A percentile compares a stretch with the other conserved stretches of the same genome.
Evolutionary conservation across 1,284 basidiomycete species (phyloP).

Genomic region (Mycosarcoma mackinlayi): DNA sequence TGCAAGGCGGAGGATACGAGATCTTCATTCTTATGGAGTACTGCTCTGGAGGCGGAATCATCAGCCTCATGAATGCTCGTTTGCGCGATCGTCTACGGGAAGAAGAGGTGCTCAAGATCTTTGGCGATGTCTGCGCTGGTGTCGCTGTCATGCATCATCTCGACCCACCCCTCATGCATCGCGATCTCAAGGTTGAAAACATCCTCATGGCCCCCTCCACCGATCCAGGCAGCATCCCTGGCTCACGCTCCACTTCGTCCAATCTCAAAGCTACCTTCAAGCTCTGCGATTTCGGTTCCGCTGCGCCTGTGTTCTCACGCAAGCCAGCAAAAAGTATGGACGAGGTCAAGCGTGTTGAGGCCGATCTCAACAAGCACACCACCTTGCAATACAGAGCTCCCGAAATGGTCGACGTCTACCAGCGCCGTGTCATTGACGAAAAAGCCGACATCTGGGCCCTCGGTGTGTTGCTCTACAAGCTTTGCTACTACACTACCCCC

Average conservation of each 20-base stretch:
- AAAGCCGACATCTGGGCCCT: slow-evolving; percentile 87
- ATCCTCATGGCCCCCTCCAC: slow-evolving; percentile 76
- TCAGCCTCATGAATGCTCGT: slow-evolving; percentile 98
- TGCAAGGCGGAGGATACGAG: slow-evolving; percentile 80
- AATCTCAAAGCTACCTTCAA: slow-evolving; percentile 76
- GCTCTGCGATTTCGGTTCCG: slow-evolving; percentile 97
- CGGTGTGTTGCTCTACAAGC: slow-evolving; percentile 81
- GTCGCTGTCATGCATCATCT: slow-evolving; percentile 84
- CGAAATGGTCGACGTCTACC: slow-evolving; percentile 95
- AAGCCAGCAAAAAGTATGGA: slow-evolving; percentile 56
- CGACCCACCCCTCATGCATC: slow-evolving; percentile 87
- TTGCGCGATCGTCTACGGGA: slow-evolving; percentile 92
- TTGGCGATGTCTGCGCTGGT: slow-evolving; percentile 70
- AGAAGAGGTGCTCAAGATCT: slow-evolving; percentile 95
- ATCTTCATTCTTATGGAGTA: slow-evolving; percentile 99
- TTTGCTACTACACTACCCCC: slow-evolving; percentile 98
- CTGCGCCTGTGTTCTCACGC: slow-evolving; percentile 73
- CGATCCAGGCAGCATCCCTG: slow-evolving; percentile 40
- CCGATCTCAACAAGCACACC: slow-evolving; percentile 92
- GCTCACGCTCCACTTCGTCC: slow-evolving; percentile 71
- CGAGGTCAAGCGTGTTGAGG: slow-evolving; percentile 81
- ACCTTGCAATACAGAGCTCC: slow-evolving; percentile 95
- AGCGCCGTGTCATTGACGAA: slow-evolving; percentile 84
- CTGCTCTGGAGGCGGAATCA: slow-evolving; percentile 90
- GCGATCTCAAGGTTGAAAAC: slow-evolving; percentile 95